phyloP scores from a whole-genome alignment of 2,329 filamentous ascomycete species.

The Penicillium sp. region DNA sequence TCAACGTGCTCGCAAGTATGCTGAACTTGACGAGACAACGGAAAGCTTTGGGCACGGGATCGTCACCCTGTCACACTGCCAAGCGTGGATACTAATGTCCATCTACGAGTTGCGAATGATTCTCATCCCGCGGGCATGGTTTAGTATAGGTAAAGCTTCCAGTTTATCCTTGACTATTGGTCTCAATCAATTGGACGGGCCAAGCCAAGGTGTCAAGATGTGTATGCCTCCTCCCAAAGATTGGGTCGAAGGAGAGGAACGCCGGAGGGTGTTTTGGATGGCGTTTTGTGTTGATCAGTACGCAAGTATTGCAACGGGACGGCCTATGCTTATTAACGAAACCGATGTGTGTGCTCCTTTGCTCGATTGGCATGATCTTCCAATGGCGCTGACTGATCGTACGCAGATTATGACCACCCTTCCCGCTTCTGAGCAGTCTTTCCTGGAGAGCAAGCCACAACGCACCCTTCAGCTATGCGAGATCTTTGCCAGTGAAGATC shows the following conservation, averaged over 20 bases:
- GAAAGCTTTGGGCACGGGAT: slow-evolving; percentile 88
- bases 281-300: slow-evolving; percentile 87
- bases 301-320: slow-evolving; percentile 92
- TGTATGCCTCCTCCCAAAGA: slow-evolving; percentile 82
- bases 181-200: background rate
- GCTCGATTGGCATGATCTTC: background rate
- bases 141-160: background rate
- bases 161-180: background rate
- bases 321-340: slow-evolving; percentile 56
- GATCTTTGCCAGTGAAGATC: no score
- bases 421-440: no score
- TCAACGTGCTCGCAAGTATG: slow-evolving; percentile 81
- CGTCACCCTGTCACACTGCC: slow-evolving; percentile 81
- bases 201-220: slow-evolving; percentile 89
- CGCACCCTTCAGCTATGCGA: no score
- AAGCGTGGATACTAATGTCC: slow-evolving; percentile 76
- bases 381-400: background rate
- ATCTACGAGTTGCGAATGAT: slow-evolving; percentile 96
- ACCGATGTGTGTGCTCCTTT: background rate
- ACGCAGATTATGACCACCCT: background rate
- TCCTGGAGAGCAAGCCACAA: no score
- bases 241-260: slow-evolving; percentile 91
- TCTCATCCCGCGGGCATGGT: slow-evolving; percentile 89
- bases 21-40: slow-evolving; percentile 60
- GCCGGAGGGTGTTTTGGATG: slow-evolving; percentile 93